Evolutionary conservation across 2,329 filamentous ascomycete genomes (phyloP), one percentile per base, ranked within the genome.

Genomic region (Teratosphaeriaceae sp.): DNA sequence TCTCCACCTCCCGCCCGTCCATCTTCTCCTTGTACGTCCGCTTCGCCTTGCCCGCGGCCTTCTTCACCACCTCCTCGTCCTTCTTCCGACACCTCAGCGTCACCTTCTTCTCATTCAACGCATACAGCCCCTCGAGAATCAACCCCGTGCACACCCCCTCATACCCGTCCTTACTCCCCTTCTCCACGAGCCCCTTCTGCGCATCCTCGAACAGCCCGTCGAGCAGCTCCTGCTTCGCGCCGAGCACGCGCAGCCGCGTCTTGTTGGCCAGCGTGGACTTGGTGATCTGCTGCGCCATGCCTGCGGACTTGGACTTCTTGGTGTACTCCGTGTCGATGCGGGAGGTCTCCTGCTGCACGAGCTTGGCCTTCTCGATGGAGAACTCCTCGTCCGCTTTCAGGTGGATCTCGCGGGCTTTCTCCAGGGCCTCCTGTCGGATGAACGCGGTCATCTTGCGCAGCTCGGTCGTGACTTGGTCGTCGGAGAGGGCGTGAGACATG

Each of bases 401-500:
- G 64, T 92, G 81, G 69, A 98, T 97, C 71, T 98, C 92, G 65
- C 85, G 85, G 60, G 88, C 88, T 72, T 98, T 98, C 67, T 98
- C 92, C 62, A 85, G 79, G 46, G 92, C 92, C 74, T 98, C 92
- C 73, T 97, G 92, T 69, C 88, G 87, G 81, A 98, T 98, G 80
- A 98, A 98, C 65, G 89, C 90, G 47, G 92, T 97, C 92, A 98
- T 98, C 80, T 98, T 98, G 78, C 87, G 89, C 71, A 98, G 86
- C 81, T 98, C 92, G 72, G 87, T 83, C 72, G 86, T 83, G 78
- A 98, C 92, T 88, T 97, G 66, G 74, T 94, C 88, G 79, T 96
- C 89, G 72, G 89, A 95, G 73, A 97, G 84, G 68, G 88, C 85
- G 82, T 88, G 84, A 71, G 88, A 92, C 88, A 95, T 95, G 67